Percentiles rank a stretch among this genome's conserved stretches.
Evolutionary conservation across 2,329 filamentous ascomycete genomes (phyloP).

Genomic region (Colletotrichum gloeosporioides): DNA sequence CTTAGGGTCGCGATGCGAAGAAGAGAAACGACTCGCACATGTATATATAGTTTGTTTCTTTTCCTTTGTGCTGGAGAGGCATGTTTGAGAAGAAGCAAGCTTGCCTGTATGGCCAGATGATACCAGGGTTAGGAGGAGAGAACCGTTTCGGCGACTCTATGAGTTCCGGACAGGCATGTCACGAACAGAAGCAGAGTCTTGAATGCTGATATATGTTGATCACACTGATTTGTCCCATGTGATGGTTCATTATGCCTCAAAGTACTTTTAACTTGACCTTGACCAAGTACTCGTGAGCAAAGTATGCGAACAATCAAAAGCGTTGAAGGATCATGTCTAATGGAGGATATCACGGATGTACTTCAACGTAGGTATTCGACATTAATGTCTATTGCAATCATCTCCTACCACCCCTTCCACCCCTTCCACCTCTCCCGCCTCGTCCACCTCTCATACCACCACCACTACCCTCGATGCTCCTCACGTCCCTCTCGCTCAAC

Average conservation of each 20-base stretch:
- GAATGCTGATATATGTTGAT: conserved; percentile 16
- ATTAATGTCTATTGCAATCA: not conserved
- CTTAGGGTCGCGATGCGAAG: conserved; percentile 17
- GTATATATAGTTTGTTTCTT: conserved; percentile 25
- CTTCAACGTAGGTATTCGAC: too few species aligned
- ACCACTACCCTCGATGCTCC: conserved; percentile 64
- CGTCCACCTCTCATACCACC: not conserved
- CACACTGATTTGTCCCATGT: not conserved
- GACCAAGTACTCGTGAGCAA: too few species aligned
- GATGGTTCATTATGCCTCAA: not conserved
- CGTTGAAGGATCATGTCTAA: too few species aligned
- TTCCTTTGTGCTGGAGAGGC: conserved; percentile 13
- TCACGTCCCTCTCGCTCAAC: conserved; percentile 79
- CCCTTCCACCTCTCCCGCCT: conserved; percentile 5
- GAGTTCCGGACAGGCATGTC: not conserved
- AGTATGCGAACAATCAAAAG: too few species aligned
- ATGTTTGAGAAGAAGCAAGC: conserved; percentile 10
- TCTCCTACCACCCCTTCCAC: conserved; percentile 30
- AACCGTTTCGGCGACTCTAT: not conserved
- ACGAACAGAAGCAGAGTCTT: conserved; percentile 9
- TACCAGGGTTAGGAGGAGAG: conserved; percentile 21
- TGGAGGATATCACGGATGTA: too few species aligned
- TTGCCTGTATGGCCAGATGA: conserved; percentile 20
- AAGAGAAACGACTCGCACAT: conserved; percentile 23
- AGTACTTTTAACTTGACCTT: too few species aligned